phyloP scores from a whole-genome alignment of 176 grass and related monocot species.

The Chloris gayana region DNA sequence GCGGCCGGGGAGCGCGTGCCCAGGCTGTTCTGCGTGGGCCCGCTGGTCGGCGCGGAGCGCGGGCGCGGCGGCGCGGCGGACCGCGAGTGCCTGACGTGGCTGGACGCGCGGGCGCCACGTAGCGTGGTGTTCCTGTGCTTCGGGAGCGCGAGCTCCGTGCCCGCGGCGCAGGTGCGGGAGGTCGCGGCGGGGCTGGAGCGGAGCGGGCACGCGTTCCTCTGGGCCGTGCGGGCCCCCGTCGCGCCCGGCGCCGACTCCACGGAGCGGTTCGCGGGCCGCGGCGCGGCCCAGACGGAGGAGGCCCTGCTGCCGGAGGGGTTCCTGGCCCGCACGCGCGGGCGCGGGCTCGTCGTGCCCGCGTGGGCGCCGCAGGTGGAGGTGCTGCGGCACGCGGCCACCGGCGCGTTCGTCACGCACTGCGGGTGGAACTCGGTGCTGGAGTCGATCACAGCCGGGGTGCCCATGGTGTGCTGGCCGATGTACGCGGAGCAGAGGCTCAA shows the following conservation, averaged over 20 bases:
- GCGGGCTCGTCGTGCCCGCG: slow-evolving; percentile 54
- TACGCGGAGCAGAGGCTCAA: slow-evolving; percentile 88
- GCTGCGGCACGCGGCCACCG: slow-evolving; percentile 56
- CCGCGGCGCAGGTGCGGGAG: slow-evolving; percentile 55
- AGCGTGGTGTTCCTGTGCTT: slow-evolving; percentile 92
- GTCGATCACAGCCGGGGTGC: slow-evolving; percentile 57
- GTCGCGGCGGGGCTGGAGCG: slow-evolving; percentile 61
- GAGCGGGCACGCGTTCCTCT: slow-evolving; percentile 63
- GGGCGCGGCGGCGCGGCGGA: slow-evolving; percentile 2
- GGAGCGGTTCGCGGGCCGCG: slow-evolving; percentile 43
- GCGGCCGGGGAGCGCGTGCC: slow-evolving; percentile 35
- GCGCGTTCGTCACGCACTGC: slow-evolving; percentile 72
- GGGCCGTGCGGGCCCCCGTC: slow-evolving; percentile 45
- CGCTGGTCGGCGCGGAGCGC: slow-evolving; percentile 42
- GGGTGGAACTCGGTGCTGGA: slow-evolving; percentile 83
- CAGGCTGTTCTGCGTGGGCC: slow-evolving; percentile 59
- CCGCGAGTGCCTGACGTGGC: slow-evolving; percentile 60
- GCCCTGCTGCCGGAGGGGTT: slow-evolving; percentile 57
- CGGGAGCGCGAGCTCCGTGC: slow-evolving; percentile 61
- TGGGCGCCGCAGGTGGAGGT: slow-evolving; percentile 77
- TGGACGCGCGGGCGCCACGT: slow-evolving; percentile 48
- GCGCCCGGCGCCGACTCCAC: slow-evolving; percentile 32
- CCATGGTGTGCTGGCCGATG: slow-evolving; percentile 76
- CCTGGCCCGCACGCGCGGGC: slow-evolving; percentile 54
- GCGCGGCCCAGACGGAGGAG: slow-evolving; percentile 7